Conservation (phyloP, 2,329 filamentous ascomycete genomes). For the Cercospora brassicicola region DNA sequence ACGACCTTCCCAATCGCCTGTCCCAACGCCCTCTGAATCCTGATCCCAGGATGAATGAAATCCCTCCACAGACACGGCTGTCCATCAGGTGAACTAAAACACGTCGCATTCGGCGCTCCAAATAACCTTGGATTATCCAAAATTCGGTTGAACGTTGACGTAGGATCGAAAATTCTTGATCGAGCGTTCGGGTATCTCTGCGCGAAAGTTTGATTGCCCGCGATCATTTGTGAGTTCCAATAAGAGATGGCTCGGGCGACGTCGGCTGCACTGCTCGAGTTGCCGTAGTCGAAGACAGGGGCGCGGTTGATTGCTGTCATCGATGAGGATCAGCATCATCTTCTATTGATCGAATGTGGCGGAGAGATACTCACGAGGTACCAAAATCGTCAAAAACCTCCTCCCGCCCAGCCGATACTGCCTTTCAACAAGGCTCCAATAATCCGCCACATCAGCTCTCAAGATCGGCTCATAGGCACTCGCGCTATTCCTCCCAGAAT, state of each 20-base stretch:
- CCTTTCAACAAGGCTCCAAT: neutral
- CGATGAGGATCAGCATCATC: neutral
- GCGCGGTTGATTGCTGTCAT: neutral
- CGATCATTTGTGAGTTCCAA: neutral
- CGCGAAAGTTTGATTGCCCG: neutral
- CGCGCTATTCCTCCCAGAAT: neutral
- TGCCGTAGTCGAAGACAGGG: conserved; percentile 2
- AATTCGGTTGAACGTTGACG: neutral
- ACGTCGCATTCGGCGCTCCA: conserved; percentile 20
- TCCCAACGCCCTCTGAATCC: conserved; percentile 13
- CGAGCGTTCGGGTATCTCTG: neutral
- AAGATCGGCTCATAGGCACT: neutral
- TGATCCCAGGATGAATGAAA: conserved; percentile 18
- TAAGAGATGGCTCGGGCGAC: neutral
- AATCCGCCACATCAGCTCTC: neutral
- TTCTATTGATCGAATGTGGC: no score
- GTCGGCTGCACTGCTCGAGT: neutral
- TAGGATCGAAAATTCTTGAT: neutral
- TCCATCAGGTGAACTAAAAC: conserved; percentile 12
- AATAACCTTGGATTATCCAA: conserved; percentile 12
- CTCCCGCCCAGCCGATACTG: conserved; percentile 4
- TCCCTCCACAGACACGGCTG: conserved; percentile 21
- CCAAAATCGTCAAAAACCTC: neutral
- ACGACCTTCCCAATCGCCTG: neutral
- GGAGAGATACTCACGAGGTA: neutral